Conservation (phyloP, 2,329 filamentous ascomycete species). For the Chrysoporthe puriensis region DNA sequence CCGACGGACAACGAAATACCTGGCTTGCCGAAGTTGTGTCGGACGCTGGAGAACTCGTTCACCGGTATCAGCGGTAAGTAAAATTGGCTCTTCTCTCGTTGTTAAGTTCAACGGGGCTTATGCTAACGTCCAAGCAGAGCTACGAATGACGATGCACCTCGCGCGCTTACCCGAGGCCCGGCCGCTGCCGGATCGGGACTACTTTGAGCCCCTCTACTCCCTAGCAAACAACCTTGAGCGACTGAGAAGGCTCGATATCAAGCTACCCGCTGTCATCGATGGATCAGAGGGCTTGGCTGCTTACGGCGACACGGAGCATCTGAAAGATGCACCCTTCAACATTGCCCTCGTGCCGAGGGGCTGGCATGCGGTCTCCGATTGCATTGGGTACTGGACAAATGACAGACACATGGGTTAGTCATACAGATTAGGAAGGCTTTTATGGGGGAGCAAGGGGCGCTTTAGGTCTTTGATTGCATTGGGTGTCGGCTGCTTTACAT, state of each 20-base stretch:
- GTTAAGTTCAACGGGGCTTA: not conserved
- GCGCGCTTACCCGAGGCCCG: not conserved
- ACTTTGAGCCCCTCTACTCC: slow-evolving; percentile 4
- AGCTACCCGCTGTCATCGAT: not conserved
- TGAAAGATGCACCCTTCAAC: slow-evolving; percentile 10
- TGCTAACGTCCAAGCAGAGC: not conserved
- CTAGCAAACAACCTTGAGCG: not conserved
- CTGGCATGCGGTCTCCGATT: slow-evolving; percentile 2
- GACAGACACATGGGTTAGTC: not conserved
- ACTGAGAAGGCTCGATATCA: slow-evolving; percentile 18
- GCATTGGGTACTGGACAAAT: not conserved
- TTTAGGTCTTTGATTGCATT: not conserved
- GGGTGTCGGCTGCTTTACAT: not conserved
- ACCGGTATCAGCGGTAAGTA: slow-evolving; percentile 12
- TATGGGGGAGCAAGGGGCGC: not conserved
- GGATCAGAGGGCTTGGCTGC: too few relatives aligned
- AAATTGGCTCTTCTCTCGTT: too few relatives aligned
- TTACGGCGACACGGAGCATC: not conserved
- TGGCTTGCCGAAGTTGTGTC: not conserved
- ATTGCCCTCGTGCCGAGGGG: slow-evolving; percentile 13
- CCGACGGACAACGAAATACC: not conserved
- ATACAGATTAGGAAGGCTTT: too few relatives aligned
- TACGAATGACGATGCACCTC: slow-evolving; percentile 17
- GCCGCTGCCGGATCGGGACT: not conserved
- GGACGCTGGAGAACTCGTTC: not conserved